Conservation (phyloP, 768 basidiomycete genomes). For the Leccinum disarticulatum region DNA sequence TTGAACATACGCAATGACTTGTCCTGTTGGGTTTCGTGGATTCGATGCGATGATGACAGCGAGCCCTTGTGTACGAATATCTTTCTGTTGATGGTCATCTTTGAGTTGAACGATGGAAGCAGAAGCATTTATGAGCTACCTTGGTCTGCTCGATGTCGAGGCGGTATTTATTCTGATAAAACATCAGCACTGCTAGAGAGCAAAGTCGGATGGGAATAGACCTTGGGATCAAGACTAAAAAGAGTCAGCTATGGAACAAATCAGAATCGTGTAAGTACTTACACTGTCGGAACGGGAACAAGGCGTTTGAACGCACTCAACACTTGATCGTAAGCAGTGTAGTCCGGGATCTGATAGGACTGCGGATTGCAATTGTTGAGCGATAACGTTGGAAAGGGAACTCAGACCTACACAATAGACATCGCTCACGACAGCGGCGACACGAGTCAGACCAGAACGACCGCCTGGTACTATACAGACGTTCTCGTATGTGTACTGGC, state of each 20-base stretch:
- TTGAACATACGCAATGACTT: slow-evolving; percentile 60
- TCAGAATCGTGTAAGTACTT: slow-evolving; percentile 30
- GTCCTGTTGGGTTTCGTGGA: slow-evolving; percentile 97
- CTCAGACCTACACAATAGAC: slow-evolving; percentile 66
- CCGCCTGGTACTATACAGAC: slow-evolving; percentile 96
- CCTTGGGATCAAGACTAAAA: slow-evolving; percentile 48
- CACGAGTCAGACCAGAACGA: slow-evolving; percentile 82
- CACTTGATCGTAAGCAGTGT: slow-evolving; percentile 86
- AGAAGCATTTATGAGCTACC: slow-evolving; percentile 34
- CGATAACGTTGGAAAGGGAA: background rate
- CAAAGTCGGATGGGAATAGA: slow-evolving; percentile 14
- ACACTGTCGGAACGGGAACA: slow-evolving; percentile 89
- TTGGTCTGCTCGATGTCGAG: slow-evolving; percentile 80
- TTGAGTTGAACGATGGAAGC: slow-evolving; percentile 4
- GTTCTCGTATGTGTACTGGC: slow-evolving; percentile 90
- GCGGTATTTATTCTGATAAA: slow-evolving; percentile 57
- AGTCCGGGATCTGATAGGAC: slow-evolving; percentile 91
- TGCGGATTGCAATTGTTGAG: slow-evolving; percentile 26
- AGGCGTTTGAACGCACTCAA: slow-evolving; percentile 84
- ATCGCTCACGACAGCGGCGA: slow-evolving; percentile 90
- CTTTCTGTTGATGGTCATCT: slow-evolving; percentile 45
- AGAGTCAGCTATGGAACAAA: slow-evolving; percentile 3
- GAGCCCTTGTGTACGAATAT: slow-evolving; percentile 80
- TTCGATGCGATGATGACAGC: slow-evolving; percentile 88
- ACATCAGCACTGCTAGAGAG: slow-evolving; percentile 7